Conservation (phyloP, 208 protist species). For the Polymyxa betae region DNA sequence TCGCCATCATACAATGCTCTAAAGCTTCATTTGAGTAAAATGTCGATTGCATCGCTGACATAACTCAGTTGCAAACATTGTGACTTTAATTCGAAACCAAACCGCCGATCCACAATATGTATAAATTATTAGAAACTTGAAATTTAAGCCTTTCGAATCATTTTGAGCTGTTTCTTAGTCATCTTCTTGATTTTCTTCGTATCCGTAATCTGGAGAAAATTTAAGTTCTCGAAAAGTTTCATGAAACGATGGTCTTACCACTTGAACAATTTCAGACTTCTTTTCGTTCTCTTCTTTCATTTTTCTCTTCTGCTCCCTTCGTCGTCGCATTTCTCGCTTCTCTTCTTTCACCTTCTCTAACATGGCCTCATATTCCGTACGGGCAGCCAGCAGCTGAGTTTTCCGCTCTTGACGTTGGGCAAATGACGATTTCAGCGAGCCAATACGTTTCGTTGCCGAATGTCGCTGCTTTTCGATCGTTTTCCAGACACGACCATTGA, state of each 20-base stretch:
- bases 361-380: background rate
- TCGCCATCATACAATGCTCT: slow-evolving; percentile 41
- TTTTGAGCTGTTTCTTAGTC: slow-evolving; percentile 62
- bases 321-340: slow-evolving; percentile 7
- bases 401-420: background rate
- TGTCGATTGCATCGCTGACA: too few species aligned
- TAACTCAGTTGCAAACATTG: too few species aligned
- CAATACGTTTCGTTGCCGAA: background rate
- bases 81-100: too few species aligned
- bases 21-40: slow-evolving; percentile 18
- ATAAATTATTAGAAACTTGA: background rate
- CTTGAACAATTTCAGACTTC: slow-evolving; percentile 28
- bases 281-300: slow-evolving; percentile 58
- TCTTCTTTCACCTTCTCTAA: background rate
- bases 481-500: slow-evolving; percentile 41
- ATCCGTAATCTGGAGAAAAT: slow-evolving; percentile 27
- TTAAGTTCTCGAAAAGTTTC: background rate
- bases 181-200: slow-evolving; percentile 58
- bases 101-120: too few species aligned
- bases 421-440: background rate
- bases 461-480: slow-evolving; percentile 40
- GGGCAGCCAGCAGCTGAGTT: background rate
- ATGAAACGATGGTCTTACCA: background rate
- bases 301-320: slow-evolving; percentile 1
- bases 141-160: slow-evolving; percentile 40